Evolutionary conservation across 108 stramenopile species (phyloP).

Genomic region (Aurantiochytrium sp.): DNA sequence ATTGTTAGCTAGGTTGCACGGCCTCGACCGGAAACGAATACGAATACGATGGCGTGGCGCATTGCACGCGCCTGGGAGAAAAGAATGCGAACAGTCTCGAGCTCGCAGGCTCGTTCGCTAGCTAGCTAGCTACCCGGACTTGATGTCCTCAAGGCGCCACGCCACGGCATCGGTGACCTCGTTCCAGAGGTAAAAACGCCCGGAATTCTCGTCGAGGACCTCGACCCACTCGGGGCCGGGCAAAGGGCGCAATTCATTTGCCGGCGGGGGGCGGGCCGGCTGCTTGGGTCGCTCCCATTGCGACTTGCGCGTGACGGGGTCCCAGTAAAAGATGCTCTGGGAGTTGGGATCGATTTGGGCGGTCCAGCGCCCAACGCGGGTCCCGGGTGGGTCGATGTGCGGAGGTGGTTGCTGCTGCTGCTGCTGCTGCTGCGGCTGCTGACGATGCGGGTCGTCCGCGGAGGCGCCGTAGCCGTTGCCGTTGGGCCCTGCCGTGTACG

Average conservation of each 20-base stretch:
- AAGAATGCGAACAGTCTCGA: too few relatives aligned
- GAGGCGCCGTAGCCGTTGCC: not conserved
- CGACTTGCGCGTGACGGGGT: not conserved
- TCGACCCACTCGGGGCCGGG: conserved; percentile 16
- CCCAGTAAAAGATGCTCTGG: not conserved
- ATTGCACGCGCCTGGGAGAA: too few relatives aligned
- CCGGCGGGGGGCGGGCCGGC: not conserved
- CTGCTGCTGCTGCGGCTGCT: not conserved
- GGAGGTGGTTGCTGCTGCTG: not conserved
- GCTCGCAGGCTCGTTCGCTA: not conserved
- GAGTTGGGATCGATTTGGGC: not conserved
- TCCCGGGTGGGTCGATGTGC: not conserved
- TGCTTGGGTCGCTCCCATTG: not conserved
- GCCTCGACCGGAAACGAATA: too few relatives aligned
- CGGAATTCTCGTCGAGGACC: not conserved
- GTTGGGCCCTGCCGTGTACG: not conserved
- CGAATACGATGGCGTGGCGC: too few relatives aligned
- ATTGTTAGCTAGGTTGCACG: too few relatives aligned
- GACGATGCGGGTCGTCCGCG: too few relatives aligned
- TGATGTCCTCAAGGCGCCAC: not conserved
- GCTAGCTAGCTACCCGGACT: not conserved
- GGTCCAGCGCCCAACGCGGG: not conserved
- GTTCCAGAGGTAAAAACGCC: not conserved
- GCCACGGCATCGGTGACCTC: not conserved
- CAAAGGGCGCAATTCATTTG: not conserved